Percentiles rank a stretch among this genome's conserved stretches.
phyloP scores from a whole-genome alignment of 139 green algal genomes.

The Ettlia oleoabundans region DNA sequence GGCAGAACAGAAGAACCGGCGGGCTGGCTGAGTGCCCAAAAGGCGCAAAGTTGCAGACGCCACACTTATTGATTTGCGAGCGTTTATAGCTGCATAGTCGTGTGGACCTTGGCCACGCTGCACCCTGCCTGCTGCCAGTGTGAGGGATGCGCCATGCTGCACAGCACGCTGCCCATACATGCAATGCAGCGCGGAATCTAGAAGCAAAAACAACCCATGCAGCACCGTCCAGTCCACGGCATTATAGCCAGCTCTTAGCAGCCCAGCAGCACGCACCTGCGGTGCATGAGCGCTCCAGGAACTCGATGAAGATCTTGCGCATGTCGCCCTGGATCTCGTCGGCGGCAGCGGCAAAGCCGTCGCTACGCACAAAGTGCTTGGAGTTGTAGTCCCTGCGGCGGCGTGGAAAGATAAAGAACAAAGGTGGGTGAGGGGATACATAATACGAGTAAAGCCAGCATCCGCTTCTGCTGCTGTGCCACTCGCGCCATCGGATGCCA shows the following conservation, averaged over 20 bases:
- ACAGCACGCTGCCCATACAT: not conserved
- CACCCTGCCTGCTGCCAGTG: too few species aligned
- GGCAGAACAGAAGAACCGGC: too few species aligned
- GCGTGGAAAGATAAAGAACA: not conserved
- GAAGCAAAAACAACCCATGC: not conserved
- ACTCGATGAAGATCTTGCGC: constrained; percentile 99
- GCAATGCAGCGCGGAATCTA: too few species aligned
- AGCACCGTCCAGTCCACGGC: too few species aligned
- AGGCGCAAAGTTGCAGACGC: too few species aligned
- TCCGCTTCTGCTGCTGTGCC: too few species aligned
- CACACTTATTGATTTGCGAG: too few species aligned
- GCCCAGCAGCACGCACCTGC: constrained; percentile 47
- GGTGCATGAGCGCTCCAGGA: constrained; percentile 99
- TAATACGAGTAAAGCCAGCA: not conserved
- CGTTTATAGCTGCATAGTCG: too few species aligned
- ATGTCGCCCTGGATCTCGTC: constrained; percentile 86
- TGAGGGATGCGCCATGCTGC: too few species aligned
- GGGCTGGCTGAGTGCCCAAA: too few species aligned
- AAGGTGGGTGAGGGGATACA: not conserved
- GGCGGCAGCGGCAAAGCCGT: constrained; percentile 93
- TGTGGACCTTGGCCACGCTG: too few species aligned
- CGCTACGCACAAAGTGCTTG: constrained; percentile 98
- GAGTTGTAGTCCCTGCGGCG: constrained; percentile 95
- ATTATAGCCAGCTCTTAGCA: not conserved
- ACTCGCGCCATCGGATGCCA: too few species aligned